Evolutionary conservation across 1,139 yeast genomes (phyloP), one percentile per base, ranked within the genome.

Genomic region (Taiozyma sp.): DNA sequence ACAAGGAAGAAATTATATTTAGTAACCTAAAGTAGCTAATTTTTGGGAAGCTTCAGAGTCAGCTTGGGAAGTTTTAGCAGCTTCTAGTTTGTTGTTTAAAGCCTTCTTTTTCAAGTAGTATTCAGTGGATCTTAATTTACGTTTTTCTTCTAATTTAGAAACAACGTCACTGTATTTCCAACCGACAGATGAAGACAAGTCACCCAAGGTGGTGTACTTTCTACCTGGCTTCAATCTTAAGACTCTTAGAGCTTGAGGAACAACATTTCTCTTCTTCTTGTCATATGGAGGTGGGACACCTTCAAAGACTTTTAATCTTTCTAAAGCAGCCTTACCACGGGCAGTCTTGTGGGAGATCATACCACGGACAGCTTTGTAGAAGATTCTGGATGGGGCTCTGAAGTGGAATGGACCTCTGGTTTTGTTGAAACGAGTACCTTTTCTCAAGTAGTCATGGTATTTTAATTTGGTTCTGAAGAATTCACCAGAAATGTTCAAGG

Each of bases 221-320:
- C 99, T 92, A 77, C 99, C 99, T 77, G 92, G 99, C 83, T 91
- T 92, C 80, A 93, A 88, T 87, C 99, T 91, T 78, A 93, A 84
- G 69, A 95, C 97, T 83, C 99, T 92, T 74, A 93, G 85, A 73
- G 99, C 99, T 83, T 91, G 97, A 76, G 99, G 99, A 72, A 93
- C 99, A 69, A 93, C 99, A 74, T 92, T 97, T 79, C 97, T 90
- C 96, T 93, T 92, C 91, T 90, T 88, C 83, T 87, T 91, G 93
- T 93, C 99, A 80, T 88, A 93, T 79, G 99, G 99, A 64, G 98
- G 93, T 78, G 99, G 99, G 64, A 95, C 85, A 86, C 99, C 99
- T 82, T 93, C 99, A 72, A 89, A 93, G 70, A 93, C 98, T 95
- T 93, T 91, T 71, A 93, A 89, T 83, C 97, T 91, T 83, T 92